Evolutionary conservation across 75 land plant species (phyloP), one percentile per base, ranked within the genome.

Genomic region (Pinus tabuliformis): DNA sequence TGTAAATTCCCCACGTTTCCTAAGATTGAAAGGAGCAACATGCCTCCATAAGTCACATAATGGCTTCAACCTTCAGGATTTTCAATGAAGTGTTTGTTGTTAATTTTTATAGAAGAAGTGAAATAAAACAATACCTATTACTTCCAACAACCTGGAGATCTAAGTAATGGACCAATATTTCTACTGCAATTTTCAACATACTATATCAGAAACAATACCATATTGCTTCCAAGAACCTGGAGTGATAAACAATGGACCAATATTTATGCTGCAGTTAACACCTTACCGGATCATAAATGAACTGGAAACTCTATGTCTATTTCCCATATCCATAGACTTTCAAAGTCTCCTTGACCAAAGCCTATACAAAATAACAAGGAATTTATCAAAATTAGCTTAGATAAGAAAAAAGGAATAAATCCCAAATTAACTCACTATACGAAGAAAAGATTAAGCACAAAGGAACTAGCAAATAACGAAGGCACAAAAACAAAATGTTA

Each of bases 321-420:
- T 90, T 90, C 39, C 92, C 92, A 81, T 90, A 90, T 1, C 92
- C 92, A 81, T 90, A 90, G 24, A 90, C 92, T 14, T 88, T 90
- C 85, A 90, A 30, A 17, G 92, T 88, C 80, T 90, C 90, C 78
- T 88, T 90, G 61, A 90, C 80, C 78, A 90, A 75, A 8, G 92
- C 92, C 92, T 89, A 79, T 57, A 26, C 26, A 26, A 26, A 0
- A 26, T 0, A 26, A 26, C 26, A 26, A 26, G 26, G 26, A 26
- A 26, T 26, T 26, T 26, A 26, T 26, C 26, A 26, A 26, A 26
- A 26, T 26, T 26, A 26, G 26, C 26, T 26, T 26, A 26, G 26
- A 26, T 0, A 26, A 26, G 26, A 26, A 26, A 26, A 26, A 26
- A 26, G 26, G 26, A 26, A 26, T 26, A 26, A 26, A 26, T 26